Conservation (phyloP, 2,329 filamentous ascomycete genomes). For the Huntiella savannae region DNA sequence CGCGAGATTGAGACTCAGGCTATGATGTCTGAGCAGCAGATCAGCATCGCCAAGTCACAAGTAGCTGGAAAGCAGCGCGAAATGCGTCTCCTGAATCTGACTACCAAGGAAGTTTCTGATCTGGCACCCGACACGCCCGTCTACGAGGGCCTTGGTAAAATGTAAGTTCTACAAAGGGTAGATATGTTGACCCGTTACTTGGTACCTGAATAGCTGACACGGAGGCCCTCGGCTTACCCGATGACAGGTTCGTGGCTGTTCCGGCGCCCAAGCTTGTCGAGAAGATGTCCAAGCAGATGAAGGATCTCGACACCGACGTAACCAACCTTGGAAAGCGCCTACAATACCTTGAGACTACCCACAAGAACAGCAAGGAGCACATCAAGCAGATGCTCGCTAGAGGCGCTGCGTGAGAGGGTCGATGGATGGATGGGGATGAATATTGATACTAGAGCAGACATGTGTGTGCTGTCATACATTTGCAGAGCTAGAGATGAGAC, state of each 20-base stretch:
- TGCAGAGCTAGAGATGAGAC: no score
- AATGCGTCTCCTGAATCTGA: slow-evolving; percentile 72
- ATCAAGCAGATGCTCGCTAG: slow-evolving; percentile 67
- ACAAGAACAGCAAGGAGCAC: slow-evolving; percentile 82
- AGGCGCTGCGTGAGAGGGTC: background rate
- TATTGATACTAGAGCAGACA: background rate
- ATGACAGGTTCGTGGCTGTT: slow-evolving; percentile 63
- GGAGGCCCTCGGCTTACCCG: background rate
- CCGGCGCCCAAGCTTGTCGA: slow-evolving; percentile 54
- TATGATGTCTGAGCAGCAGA: slow-evolving; percentile 75
- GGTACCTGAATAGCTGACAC: slow-evolving; percentile 5
- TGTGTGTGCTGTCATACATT: background rate
- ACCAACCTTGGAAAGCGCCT: slow-evolving; percentile 71
- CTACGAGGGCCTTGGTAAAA: slow-evolving; percentile 94
- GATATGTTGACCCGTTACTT: slow-evolving; percentile 4
- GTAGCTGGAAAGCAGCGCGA: slow-evolving; percentile 75
- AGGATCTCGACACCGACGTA: slow-evolving; percentile 59
- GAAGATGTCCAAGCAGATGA: slow-evolving; percentile 56
- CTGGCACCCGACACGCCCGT: slow-evolving; percentile 59
- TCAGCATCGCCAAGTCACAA: slow-evolving; percentile 67
- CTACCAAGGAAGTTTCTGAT: slow-evolving; percentile 60
- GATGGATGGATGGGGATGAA: background rate
- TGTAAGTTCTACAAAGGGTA: slow-evolving; percentile 38
- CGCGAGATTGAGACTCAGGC: slow-evolving; percentile 90
- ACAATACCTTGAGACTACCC: slow-evolving; percentile 83